Evolutionary conservation across 768 basidiomycete species (phyloP), one percentile per base, ranked within the genome.

Genomic region (Mycena floridula): DNA sequence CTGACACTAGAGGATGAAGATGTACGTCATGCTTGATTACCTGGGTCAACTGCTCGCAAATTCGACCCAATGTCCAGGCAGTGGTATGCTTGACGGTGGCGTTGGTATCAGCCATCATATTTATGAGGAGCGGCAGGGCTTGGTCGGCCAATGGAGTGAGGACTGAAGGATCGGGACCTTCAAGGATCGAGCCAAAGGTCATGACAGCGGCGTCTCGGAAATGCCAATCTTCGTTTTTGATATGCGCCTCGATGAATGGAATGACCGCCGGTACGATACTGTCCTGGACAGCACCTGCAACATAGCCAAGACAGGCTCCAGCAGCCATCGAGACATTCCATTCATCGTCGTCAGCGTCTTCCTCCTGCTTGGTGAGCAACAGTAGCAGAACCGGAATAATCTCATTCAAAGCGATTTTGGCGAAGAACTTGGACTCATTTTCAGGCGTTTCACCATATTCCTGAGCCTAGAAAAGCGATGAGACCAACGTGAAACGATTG

Each of bases 281-380:
- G 59, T 99, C 95, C 44, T 87, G 77, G 9, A 97, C 91, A 23
- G 93, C 89, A 47, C 85, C 83, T 0, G 96, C 91, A 49, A 97
- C 80, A 42, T 92, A 82, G 18, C 81, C 72, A 42, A 99, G 73
- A 62, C 93, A 96, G 2, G 90, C 94, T 18, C 86, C 91, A 8
- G 91, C 94, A 16, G 95, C 91, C 95, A 97, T 97, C 13, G 92
- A 85, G 32, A 95, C 81, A 57, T 95, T 95, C 96, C 96, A 99
- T 61, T 99, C 96, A 54, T 97, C 96, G 52, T 97, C 95, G 36
- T 95, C 93, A 1, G 91, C 92, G 53, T 97, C 92, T 59, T 98
- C 96, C 54, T 94, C 90, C 62, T 99, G 96, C 51, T 81, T 85
- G 2, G 87, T 91, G 47, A 98, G 77, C 18, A 98, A 79, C 30